A percentile compares a stretch with the other conserved stretches of the same genome.
Evolutionary conservation across 257 asterid genomes (phyloP).

Genomic region (Solanum chaucha): DNA sequence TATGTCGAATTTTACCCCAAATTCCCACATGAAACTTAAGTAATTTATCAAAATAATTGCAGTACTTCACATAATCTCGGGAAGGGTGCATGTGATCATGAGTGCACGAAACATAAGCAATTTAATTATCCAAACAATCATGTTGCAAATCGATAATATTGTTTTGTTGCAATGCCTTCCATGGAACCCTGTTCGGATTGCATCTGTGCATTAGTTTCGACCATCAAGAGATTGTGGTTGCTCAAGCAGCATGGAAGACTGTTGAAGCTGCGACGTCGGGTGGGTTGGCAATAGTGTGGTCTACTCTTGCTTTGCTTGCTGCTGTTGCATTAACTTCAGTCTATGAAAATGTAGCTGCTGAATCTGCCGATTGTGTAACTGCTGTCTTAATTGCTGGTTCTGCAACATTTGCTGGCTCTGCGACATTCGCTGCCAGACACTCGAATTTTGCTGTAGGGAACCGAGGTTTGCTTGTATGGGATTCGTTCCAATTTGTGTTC

Average conservation of each 20-base stretch:
- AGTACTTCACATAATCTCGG: too few species aligned
- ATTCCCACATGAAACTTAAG: too few species aligned
- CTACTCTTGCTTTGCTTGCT: constrained; percentile 47
- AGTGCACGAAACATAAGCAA: too few species aligned
- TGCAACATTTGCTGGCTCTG: not conserved
- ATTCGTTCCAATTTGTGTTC: constrained; percentile 49
- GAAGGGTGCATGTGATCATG: too few species aligned
- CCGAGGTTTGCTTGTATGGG: constrained; percentile 46
- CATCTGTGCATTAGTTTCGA: not conserved
- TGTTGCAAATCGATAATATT: too few species aligned
- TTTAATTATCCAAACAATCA: not conserved
- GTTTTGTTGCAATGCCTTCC: not conserved
- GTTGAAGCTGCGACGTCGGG: constrained; percentile 55
- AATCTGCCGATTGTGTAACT: not conserved
- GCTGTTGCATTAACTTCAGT: constrained; percentile 60
- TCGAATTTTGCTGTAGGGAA: constrained; percentile 27
- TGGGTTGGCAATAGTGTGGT: constrained; percentile 35
- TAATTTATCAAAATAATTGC: too few species aligned
- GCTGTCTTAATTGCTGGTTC: not conserved
- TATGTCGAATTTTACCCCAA: too few species aligned
- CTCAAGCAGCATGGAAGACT: not conserved
- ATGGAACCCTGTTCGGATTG: not conserved
- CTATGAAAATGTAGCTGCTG: constrained; percentile 44
- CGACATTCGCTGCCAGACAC: constrained; percentile 2
- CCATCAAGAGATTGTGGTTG: too few species aligned